These are phyloP conservation scores for Debaryomycetaceae sp. DNA, from an alignment of 1,139 yeast species.

Conservation along the genomic window DNA sequence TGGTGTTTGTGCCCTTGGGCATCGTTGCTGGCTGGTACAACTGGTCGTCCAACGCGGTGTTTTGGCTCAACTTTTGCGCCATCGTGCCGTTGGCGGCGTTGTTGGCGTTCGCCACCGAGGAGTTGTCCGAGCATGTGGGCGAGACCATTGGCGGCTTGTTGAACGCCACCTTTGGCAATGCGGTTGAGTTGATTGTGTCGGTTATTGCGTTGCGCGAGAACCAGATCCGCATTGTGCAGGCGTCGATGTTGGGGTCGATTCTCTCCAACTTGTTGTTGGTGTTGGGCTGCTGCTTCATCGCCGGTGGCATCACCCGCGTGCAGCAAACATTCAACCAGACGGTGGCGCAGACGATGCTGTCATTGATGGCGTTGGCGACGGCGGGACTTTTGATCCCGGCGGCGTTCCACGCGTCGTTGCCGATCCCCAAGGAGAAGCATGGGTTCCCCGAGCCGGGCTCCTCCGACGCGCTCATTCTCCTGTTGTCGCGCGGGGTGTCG, in stretches of 20 bases:
- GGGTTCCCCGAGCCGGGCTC: slow-evolving; percentile 40
- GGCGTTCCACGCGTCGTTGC: slow-evolving; percentile 85
- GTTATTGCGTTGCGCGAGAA: slow-evolving; percentile 81
- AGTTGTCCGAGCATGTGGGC: slow-evolving; percentile 81
- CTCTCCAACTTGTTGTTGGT: slow-evolving; percentile 83
- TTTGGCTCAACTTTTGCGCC: slow-evolving; percentile 78
- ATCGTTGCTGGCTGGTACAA: slow-evolving; percentile 58
- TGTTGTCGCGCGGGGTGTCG: slow-evolving; percentile 83
- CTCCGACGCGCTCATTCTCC: slow-evolving; percentile 52
- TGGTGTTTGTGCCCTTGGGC: slow-evolving; percentile 88
- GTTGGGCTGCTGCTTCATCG: slow-evolving; percentile 90
- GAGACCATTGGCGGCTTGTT: slow-evolving; percentile 86
- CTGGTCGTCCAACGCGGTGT: slow-evolving; percentile 57
- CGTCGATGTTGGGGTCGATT: slow-evolving; percentile 93
- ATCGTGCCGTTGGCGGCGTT: slow-evolving; percentile 91
- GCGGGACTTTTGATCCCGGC: slow-evolving; percentile 91
- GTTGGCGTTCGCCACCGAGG: slow-evolving; percentile 90
- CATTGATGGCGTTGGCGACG: slow-evolving; percentile 85
- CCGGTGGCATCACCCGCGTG: slow-evolving; percentile 83
- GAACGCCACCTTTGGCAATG: slow-evolving; percentile 96
- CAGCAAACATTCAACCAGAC: slow-evolving; percentile 92
- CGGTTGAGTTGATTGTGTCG: slow-evolving; percentile 88
- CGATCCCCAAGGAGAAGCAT: slow-evolving; percentile 35
- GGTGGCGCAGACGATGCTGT: slow-evolving; percentile 96
- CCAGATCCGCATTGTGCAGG: slow-evolving; percentile 91